Base-by-base conservation (phyloP, 805 yeast species). In the Candida easanensis region DNA sequence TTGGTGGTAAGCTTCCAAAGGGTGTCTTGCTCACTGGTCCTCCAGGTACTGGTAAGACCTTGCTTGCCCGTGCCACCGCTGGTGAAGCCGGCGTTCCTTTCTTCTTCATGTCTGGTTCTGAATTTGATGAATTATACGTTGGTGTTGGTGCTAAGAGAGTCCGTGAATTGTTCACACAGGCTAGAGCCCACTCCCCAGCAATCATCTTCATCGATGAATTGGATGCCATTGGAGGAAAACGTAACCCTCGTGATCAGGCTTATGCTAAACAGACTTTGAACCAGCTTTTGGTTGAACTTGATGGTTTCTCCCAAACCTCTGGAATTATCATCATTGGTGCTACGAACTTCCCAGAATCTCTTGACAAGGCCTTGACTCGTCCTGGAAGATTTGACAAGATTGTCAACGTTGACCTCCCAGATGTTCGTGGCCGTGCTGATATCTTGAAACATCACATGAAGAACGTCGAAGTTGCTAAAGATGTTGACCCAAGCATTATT, bases 81-180 rank as follows among this genome's bases (percentile, higher is more conserved):
- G 98, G 98, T 51, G 98, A 91, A 67, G 98, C 99, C 6, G 98
- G 96, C 43, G 98, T 93, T 19, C 99, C 98, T 33, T 93, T 93
- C 62, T 91, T 90, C 68, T 91, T 91, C 66, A 91, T 93, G 97
- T 87, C 96, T 5, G 99, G 99, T 36, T 88, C 97, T 1, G 99
- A 93, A 64, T 93, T 93, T 62, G 99, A 95, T 63, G 99, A 93
- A 68, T 77, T 95, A 54, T 93, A 91, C 59, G 99, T 93, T 17
- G 99, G 99, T 63, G 98, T 95, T 36, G 99, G 99, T 62, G 99
- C 99, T 42, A 91, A 90, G 65, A 79, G 99, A 60, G 95, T 93
- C 43, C 83, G 99, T 56, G 99, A 95, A 59, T 75, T 93, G 51
- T 93, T 93, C 58, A 70, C 82, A 5, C 95, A 93, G 54, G 99